Evolutionary conservation across 768 basidiomycete species (phyloP).

Genomic region (Suillus paluster): DNA sequence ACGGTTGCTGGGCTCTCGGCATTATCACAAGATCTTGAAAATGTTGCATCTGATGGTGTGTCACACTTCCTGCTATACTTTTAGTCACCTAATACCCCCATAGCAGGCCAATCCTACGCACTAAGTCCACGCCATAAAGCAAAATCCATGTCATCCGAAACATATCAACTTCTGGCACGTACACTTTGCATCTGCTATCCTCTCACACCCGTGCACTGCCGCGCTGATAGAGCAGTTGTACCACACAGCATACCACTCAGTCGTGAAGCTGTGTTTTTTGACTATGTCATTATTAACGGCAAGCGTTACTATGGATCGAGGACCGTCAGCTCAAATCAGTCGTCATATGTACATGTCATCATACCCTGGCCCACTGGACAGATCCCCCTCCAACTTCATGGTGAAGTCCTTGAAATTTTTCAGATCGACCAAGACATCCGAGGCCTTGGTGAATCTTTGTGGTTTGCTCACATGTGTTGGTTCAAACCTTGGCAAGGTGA

Average conservation of each 20-base stretch:
- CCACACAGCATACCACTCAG: not conserved
- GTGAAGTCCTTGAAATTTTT: conserved; percentile 2
- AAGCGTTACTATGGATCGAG: conserved; percentile 4
- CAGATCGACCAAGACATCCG: too few relatives aligned
- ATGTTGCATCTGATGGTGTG: conserved; percentile 24
- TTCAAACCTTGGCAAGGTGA: not conserved
- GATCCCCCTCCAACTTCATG: not conserved
- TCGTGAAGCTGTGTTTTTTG: not conserved
- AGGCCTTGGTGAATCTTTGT: not conserved
- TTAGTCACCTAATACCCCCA: too few relatives aligned
- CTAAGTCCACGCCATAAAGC: too few relatives aligned
- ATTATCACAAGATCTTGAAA: conserved; percentile 25
- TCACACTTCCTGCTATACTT: too few relatives aligned
- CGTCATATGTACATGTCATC: not conserved
- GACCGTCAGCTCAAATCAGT: not conserved
- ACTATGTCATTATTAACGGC: conserved; percentile 9
- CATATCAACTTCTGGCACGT: not conserved
- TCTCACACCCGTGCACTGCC: conserved; percentile 7
- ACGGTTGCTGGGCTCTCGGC: conserved; percentile 21
- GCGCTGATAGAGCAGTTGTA: too few relatives aligned
- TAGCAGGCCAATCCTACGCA: too few relatives aligned
- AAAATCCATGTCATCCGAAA: not conserved
- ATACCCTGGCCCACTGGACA: too few relatives aligned
- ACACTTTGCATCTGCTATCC: conserved; percentile 4
- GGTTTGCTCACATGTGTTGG: conserved; percentile 4